Base-by-base conservation (phyloP, 257 asterid species). In the Linderniella brevidens region DNA sequence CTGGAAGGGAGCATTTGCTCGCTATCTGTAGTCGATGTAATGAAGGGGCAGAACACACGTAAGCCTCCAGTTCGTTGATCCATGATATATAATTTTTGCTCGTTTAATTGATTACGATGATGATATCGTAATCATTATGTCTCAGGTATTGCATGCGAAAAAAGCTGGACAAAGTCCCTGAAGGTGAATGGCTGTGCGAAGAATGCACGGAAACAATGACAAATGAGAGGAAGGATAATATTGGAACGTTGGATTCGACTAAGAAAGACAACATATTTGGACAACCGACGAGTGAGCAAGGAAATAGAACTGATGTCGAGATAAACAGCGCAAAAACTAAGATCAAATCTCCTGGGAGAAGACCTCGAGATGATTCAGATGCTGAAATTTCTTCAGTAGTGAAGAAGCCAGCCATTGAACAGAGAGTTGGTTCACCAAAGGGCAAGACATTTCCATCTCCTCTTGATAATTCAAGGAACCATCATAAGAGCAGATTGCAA, bases 31-130 rank as follows among this genome's bases (percentile, higher is more conserved):
- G 76, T 61, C 67, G 65, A 71, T 90, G 99, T 64, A 70, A 67
- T 62, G 96, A 81, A 69, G 96, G 99, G 38, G 96, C 96, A 9
- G 99, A 90, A 63, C 99, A 90, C 61, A 77, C 80, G 99, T 90
- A 71, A 71, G 94, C 46, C 47, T 51, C 40, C 9, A 19, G 13
- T 44, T 54, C 48, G 11, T 35, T 20, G 17, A 18, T 53, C 36
- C 15, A 52, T 48, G 49, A 10, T 20, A 12, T 37, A 35, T 55
- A 35, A 20, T 14, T 35, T 13, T 46, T 29, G 64, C 50, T 46
- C 54, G 51, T 58, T 49, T 48, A 41, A 51, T 43, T 37, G 40
- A 58, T 42, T 37, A 47, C 51, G 37, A 58, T 12, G 38, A n/a
- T n/a, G 32, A 25, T 25, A 25, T 25, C 32, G 6, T 17, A 4